Evolutionary conservation across 2,329 filamentous ascomycete genomes (phyloP).

Genomic region (Trichophyton schoenleinii): DNA sequence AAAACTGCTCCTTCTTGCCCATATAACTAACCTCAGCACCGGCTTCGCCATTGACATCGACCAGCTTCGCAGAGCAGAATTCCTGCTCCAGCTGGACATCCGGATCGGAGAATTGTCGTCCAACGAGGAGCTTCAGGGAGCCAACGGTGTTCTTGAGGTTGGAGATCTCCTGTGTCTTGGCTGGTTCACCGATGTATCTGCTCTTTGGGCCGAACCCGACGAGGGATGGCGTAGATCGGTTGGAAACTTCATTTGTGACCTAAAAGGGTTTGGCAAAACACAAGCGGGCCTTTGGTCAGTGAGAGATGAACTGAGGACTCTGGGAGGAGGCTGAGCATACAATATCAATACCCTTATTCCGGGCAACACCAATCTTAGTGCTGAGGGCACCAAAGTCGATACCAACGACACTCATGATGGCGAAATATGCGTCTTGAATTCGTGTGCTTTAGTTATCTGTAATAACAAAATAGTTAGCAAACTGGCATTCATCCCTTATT

Average conservation of each 20-base stretch:
- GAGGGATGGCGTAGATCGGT: conserved; percentile 90
- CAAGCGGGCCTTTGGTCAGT: conserved; percentile 11
- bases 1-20: conserved; percentile 90
- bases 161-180: conserved; percentile 97
- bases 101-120: conserved; percentile 74
- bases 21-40: conserved; percentile 88
- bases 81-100: conserved; percentile 89
- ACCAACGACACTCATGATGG: conserved; percentile 54
- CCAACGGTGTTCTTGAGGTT: conserved; percentile 98
- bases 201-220: conserved; percentile 91
- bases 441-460: neutral
- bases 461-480: neutral
- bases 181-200: conserved; percentile 86
- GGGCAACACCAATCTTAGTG: conserved; percentile 92
- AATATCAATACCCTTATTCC: conserved; percentile 98
- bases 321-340: conserved; percentile 46
- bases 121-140: conserved; percentile 82
- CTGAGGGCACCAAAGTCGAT: conserved; percentile 94
- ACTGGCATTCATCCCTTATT: neutral
- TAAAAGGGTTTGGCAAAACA: conserved; percentile 27
- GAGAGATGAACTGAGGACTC: conserved; percentile 13
- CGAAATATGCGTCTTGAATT: neutral
- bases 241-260: conserved; percentile 99
- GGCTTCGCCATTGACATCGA: conserved; percentile 86
- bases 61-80: conserved; percentile 71